Evolutionary conservation across 2,329 filamentous ascomycete genomes (phyloP).

Genomic region (Aspergillus fumigatus): DNA sequence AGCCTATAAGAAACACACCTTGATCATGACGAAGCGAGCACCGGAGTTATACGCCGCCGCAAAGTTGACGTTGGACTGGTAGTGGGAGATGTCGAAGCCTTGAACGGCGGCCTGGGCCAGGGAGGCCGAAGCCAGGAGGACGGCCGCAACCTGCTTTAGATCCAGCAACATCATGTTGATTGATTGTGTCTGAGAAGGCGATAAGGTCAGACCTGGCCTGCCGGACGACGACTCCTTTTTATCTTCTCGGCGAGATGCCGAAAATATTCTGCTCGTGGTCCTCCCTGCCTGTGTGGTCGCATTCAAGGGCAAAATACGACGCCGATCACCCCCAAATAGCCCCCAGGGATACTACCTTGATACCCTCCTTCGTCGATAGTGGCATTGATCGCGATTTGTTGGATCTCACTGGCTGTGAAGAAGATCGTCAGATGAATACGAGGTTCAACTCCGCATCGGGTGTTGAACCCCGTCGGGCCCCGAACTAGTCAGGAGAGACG

Average conservation of each 20-base stretch:
- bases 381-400: background rate
- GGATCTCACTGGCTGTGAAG: background rate
- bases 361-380: background rate
- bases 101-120: constrained; percentile 22
- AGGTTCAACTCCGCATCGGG: background rate
- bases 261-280: background rate
- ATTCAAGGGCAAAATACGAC: background rate
- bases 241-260: background rate
- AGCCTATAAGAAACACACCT: constrained; percentile 14
- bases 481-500: background rate
- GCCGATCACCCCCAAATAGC: background rate
- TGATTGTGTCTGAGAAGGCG: background rate
- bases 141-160: background rate
- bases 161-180: background rate
- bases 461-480: background rate
- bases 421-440: background rate
- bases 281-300: background rate
- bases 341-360: background rate
- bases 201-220: background rate
- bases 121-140: constrained; percentile 14
- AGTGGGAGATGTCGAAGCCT: constrained; percentile 32
- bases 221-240: background rate
- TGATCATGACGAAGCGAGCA: constrained; percentile 33
- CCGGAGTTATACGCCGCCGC: constrained; percentile 23
- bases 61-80: constrained; percentile 26